Evolutionary conservation across 148 eudicot genomes (phyloP).

Genomic region (Euryodendron excelsum): DNA sequence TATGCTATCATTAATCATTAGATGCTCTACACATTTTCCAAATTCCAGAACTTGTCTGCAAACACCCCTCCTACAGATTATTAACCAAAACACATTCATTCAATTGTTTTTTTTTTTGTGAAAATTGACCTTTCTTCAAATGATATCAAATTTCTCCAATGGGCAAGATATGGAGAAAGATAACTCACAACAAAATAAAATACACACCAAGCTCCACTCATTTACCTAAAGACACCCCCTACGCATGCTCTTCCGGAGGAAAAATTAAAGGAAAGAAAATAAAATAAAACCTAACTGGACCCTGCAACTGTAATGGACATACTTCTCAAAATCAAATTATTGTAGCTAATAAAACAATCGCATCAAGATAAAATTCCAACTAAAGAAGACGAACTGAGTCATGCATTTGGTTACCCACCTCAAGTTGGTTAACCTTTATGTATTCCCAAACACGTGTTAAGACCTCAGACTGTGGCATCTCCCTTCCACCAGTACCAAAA

Average conservation of each 20-base stretch:
- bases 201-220: neutral
- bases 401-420: slow-evolving; percentile 33
- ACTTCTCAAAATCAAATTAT: slow-evolving; percentile 5
- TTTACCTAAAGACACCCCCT: too few relatives aligned
- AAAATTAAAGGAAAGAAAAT: neutral
- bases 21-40: neutral
- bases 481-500: slow-evolving; percentile 52
- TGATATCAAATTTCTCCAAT: neutral
- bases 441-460: slow-evolving; percentile 50
- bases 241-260: too few relatives aligned
- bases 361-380: slow-evolving; percentile 2
- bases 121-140: neutral
- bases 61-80: too few relatives aligned
- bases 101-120: too few relatives aligned
- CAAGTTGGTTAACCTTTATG: slow-evolving; percentile 52
- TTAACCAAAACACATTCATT: too few relatives aligned
- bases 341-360: neutral
- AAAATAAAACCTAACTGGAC: neutral
- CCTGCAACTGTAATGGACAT: neutral
- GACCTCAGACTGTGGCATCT: slow-evolving; percentile 54
- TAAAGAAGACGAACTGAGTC: slow-evolving; percentile 14
- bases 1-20: neutral
- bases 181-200: neutral
- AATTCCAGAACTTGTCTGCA: too few relatives aligned
- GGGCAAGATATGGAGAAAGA: slow-evolving; percentile 3